Evolutionary conservation across 1,139 yeast species (phyloP).

Genomic region (Debaryomyces psychrophilus): DNA sequence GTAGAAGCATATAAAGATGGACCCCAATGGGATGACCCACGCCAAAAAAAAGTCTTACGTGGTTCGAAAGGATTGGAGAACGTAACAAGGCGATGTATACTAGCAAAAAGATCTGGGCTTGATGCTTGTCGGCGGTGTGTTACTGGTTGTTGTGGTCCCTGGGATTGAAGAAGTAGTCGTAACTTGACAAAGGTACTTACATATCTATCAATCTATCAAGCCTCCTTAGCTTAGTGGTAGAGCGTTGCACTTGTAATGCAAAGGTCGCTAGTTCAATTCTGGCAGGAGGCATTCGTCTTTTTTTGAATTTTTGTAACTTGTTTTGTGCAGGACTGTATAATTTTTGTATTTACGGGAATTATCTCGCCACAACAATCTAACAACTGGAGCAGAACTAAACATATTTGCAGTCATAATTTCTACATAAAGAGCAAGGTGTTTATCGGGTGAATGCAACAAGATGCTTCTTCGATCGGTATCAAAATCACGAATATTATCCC

Average conservation of each 20-base stretch:
- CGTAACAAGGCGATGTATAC: no score
- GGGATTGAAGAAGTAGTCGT: no score
- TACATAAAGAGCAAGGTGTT: background rate
- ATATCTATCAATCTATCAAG: no score
- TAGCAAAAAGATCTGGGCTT: no score
- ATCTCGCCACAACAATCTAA: slow-evolving; percentile 5
- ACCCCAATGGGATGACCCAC: background rate
- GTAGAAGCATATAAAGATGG: background rate
- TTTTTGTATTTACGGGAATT: background rate
- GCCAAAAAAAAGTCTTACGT: background rate
- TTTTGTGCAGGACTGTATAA: slow-evolving; percentile 4
- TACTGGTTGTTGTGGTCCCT: background rate
- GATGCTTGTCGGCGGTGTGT: no score
- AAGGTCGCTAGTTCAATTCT: slow-evolving; percentile 95
- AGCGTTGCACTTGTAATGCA: slow-evolving; percentile 96
- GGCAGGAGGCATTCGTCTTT: slow-evolving; percentile 70
- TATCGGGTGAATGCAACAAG: slow-evolving; percentile 1
- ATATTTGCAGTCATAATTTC: background rate
- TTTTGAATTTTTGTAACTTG: background rate
- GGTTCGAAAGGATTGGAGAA: no score
- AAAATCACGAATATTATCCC: slow-evolving; percentile 5
- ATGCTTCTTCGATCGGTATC: slow-evolving; percentile 3
- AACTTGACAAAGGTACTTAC: no score
- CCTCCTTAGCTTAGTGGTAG: slow-evolving; percentile 93
- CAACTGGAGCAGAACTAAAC: background rate